Base-by-base conservation (phyloP, 768 basidiomycete species). In the Termitomyces titanicus region DNA sequence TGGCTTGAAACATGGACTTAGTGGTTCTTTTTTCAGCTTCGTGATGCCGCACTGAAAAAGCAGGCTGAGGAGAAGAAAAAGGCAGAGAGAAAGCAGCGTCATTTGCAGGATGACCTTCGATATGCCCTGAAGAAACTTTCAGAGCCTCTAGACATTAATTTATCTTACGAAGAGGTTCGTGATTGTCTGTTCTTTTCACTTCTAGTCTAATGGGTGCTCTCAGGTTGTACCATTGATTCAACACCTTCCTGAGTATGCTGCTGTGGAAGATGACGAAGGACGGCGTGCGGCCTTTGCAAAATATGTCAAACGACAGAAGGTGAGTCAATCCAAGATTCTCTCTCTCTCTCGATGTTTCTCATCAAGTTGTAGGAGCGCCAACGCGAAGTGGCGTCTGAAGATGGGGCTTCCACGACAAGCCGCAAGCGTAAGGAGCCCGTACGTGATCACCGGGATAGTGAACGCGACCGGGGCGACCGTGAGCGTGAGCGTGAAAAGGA, bases 81-180 rank as follows among this genome's bases (percentile, higher is more conserved):
- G 34, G 73, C 85, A 0, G 97, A 98, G 70, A 80, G 94, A 54
- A 86, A 81, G 63, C 84, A 88, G 55, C 81, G 95, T 25, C 90
- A 96, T 68, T 72, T 93, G 58, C 92, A 97, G 64, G 97, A 99
- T 70, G 97, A 98, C 65, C 77, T 99, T 35, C 87, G 97, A 6
- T 97, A 98, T 72, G 97, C 95, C 0, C 77, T 98, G 60, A 94
- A 91, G 73, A 96, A 96, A 68, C 75, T 96, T 7, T 69, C 89
- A 0, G 91, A 94, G 47, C 81, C 91, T 1, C 70, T 98, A 37
- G 92, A 96, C 60, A 68, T 94, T 47, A 82, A 72, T 27, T 66
- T 86, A 53, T 67, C 86, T 1, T 98, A 88, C 64, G 95, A 98
- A 61, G 84, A 89, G 62, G 94, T 92, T 61, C 52, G 84, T 70